Base-by-base conservation (phyloP, 1,284 basidiomycete species). In the Ceratobasidium sp. region DNA sequence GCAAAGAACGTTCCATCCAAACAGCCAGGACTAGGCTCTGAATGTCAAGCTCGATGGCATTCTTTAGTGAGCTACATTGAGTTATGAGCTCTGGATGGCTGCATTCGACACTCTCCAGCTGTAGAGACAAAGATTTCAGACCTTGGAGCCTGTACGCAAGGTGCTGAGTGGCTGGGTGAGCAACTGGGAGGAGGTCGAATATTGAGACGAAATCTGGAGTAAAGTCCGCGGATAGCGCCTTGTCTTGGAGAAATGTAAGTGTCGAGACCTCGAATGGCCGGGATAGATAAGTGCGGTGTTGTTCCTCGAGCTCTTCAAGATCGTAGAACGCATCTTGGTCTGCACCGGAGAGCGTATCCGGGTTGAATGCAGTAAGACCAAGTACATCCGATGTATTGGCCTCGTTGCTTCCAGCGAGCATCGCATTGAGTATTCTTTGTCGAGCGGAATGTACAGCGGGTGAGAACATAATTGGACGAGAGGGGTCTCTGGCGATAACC, bases 281-380 rank as follows among this genome's bases (percentile, higher is more conserved):
- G 2, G 57, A 60, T 30, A 60, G 27, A 27, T 60, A 60, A 12
- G 12, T n/a, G 27, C 12, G 16, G 12, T 30, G 7, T 10, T 60
- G n/a, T 60, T 60, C n/a, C 33, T 60, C 57, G 1, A 60, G 33
- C 27, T 60, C 57, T 5, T 60, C 14, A 8, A 60, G 33, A 7
- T 60, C 57, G 27, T 60, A 2, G 57, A 60, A 60, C n/a, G n/a
- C n/a, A 60, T 23, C 57, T 12, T 60, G 27, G n/a, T 60, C 27
- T 14, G 27, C 27, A 14, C 20, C 57, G 12, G 27, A 2, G 35
- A 60, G 57, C 33, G 23, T 60, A 38, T 33, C 57, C 5, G 57
- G 57, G 27, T 60, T 27, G n/a, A 60, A 60, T n/a, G n/a, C n/a
- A 27, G 8, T 38, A 6, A 14, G 30, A n/a, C n/a, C n/a, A n/a